These are phyloP conservation scores for Hyaloscypha variabilis DNA, from an alignment of 495 filamentous ascomycete genomes.

Conservation along the genomic window DNA sequence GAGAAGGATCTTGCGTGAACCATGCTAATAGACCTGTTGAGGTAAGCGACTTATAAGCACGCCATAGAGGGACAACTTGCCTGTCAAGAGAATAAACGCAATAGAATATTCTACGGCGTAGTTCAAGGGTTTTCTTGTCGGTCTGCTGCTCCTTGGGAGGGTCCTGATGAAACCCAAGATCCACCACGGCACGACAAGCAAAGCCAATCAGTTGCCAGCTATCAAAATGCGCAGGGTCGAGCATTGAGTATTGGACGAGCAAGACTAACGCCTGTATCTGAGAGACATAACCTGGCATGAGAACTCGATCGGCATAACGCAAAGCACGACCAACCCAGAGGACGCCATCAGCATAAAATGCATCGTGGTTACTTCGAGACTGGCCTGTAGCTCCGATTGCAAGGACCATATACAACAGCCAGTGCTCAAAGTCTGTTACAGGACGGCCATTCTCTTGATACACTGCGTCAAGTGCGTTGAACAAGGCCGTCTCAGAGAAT, in stretches of 20 bases:
- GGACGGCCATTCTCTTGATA: constrained; percentile 62
- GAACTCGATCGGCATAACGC: constrained; percentile 73
- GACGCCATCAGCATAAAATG: constrained; percentile 63
- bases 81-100: constrained; percentile 86
- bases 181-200: constrained; percentile 79
- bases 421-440: constrained; percentile 75
- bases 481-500: constrained; percentile 74
- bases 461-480: constrained; percentile 74
- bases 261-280: constrained; percentile 85
- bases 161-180: constrained; percentile 89
- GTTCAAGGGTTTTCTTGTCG: constrained; percentile 66
- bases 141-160: constrained; percentile 62
- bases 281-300: constrained; percentile 77
- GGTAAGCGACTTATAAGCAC: constrained; percentile 8
- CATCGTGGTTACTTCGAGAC: constrained; percentile 68
- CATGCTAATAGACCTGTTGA: constrained; percentile 75
- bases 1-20: constrained; percentile 82
- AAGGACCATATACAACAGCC: constrained; percentile 85
- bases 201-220: constrained; percentile 90
- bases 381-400: constrained; percentile 75
- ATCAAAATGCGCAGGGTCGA: constrained; percentile 87
- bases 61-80: constrained; percentile 44
- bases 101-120: constrained; percentile 79
- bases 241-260: constrained; percentile 82
- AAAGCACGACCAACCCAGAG: constrained; percentile 71